phyloP scores from a whole-genome alignment of 805 yeast species.

The Teunomyces lycoperdinae region DNA sequence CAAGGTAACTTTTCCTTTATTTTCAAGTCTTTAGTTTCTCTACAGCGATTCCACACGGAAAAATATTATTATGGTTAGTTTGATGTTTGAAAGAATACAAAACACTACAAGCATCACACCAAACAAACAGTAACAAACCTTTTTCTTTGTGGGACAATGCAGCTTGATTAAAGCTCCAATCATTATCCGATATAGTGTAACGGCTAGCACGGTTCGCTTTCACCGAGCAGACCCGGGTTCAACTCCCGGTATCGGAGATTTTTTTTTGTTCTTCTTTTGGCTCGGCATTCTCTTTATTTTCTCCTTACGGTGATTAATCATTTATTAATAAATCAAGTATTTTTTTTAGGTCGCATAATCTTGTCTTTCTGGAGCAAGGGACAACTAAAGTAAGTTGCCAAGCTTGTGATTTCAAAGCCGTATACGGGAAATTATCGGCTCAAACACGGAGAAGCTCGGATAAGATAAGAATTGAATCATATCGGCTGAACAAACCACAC shows the following conservation, averaged over 20 bases:
- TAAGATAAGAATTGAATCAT: background rate
- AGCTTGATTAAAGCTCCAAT: background rate
- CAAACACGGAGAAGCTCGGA: background rate
- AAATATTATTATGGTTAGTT: too few species aligned
- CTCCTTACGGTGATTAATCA: background rate
- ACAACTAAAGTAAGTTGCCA: background rate
- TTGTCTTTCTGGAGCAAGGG: background rate
- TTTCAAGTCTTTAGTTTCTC: too few species aligned
- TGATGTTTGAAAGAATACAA: too few species aligned
- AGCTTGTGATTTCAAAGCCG: background rate
- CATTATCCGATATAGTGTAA: conserved; percentile 67
- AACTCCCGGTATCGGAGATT: conserved; percentile 78
- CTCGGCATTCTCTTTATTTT: background rate
- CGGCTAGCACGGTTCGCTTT: conserved; percentile 82
- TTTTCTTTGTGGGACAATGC: background rate
- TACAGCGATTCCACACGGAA: too few species aligned
- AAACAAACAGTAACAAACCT: too few species aligned
- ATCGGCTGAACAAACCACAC: background rate
- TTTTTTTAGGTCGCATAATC: background rate
- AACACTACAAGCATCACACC: too few species aligned
- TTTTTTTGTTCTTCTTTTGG: conserved; percentile 3
- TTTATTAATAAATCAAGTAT: background rate
- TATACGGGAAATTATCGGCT: background rate
- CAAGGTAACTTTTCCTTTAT: too few species aligned
- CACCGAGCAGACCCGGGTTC: conserved; percentile 85